Base-by-base conservation (phyloP, 2,329 filamentous ascomycete species). In the Mycogone perniciosa region DNA sequence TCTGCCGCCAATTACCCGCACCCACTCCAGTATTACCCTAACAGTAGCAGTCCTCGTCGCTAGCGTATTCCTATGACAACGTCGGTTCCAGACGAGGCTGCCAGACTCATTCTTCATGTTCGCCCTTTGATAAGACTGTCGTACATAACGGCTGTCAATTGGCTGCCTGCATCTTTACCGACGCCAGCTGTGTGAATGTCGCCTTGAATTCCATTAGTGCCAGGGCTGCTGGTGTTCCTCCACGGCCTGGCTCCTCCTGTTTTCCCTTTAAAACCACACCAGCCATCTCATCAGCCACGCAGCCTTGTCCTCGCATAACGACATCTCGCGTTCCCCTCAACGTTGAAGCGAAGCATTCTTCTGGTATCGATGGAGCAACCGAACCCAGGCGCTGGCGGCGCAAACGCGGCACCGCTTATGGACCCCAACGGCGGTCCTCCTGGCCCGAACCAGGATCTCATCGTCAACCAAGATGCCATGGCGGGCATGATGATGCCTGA, bases 331-430 rank as follows among this genome's bases (percentile, higher is more conserved):
- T 34, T 20, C 20, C 20, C 20, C 20, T 20, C 20, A 20, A 20
- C 20, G 20, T 20, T 20, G 20, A 20, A 20, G 20, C 20, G 20
- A 20, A 20, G 20, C 20, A 20, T 20, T 20, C 20, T 20, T 20
- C 20, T 20, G 11, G 33, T 7, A 42, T 27, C 13, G 13, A 56
- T 57, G 56, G 45, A 57, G 5, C 47, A 50, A 31, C 41, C 48
- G 4, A 44, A 39, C 29, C 51, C 53, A 31, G 54, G 51, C 35
- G 43, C 45, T 29, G 37, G 44, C 6, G 46, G 51, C 35, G 42
- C 39, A 13, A 43, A 13, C 37, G 29, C 45, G n/a, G 43, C 44
- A 10, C 48, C 45, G 34, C 31, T 35, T 39, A 26, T 48, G 20
- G 27, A 48, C 7, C 33, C 46, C 39, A 51, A 53, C 41, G 52